Percentiles rank a stretch among this genome's conserved stretches.
These are phyloP conservation scores for Castanospermum australe DNA, from an alignment of 306 rosid genomes.

Conservation along the genomic window DNA sequence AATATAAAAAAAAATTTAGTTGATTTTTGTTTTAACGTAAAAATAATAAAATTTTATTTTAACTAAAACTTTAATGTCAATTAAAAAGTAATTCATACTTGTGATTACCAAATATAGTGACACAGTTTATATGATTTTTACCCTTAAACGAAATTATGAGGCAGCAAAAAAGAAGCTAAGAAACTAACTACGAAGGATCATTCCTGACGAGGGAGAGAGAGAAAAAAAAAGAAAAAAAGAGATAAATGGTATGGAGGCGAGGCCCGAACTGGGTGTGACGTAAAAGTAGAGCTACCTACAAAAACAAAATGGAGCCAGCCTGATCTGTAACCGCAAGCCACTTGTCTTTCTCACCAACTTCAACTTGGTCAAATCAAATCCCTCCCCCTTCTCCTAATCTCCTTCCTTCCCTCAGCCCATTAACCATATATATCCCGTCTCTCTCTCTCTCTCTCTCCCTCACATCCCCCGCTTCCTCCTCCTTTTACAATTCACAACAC, in stretches of 20 bases:
- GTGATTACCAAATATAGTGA: too few species aligned
- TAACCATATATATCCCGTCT: not conserved
- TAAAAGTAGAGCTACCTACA: conserved; percentile 52
- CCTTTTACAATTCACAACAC: too few species aligned
- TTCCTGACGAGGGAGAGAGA: too few species aligned
- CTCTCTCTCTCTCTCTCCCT: not conserved
- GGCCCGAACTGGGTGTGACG: conserved; percentile 40
- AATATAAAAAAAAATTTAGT: too few species aligned
- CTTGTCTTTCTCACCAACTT: conserved; percentile 39
- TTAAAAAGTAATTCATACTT: too few species aligned
- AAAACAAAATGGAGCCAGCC: conserved; percentile 35
- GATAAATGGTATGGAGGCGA: not conserved
- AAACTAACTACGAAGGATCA: too few species aligned
- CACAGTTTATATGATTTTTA: too few species aligned
- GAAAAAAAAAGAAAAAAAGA: not conserved
- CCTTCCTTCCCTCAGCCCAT: not conserved
- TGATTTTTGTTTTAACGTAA: too few species aligned
- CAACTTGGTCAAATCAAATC: conserved; percentile 47
- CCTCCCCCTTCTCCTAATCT: not conserved
- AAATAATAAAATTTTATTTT: too few species aligned
- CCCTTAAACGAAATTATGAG: too few species aligned
- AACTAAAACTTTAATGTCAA: too few species aligned
- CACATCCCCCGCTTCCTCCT: not conserved
- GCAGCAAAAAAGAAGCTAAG: too few species aligned
- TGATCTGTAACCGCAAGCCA: conserved; percentile 49